Evolutionary conservation across 108 stramenopile species (phyloP).

Genomic region (Nitzschia sp.): DNA sequence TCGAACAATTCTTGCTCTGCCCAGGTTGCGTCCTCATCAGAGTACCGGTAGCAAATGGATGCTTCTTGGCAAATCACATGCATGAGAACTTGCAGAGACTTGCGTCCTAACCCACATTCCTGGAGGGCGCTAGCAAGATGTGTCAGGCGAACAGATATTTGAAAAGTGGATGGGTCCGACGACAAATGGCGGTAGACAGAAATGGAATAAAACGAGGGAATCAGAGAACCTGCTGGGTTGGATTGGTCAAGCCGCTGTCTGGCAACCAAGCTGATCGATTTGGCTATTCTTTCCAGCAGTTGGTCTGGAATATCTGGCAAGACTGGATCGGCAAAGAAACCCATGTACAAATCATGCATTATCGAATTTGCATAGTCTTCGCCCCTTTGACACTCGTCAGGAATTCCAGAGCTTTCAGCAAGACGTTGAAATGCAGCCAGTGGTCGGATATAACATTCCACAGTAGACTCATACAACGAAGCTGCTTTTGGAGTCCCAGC

Average conservation of each 20-base stretch:
- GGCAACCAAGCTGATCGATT: conserved; percentile 21
- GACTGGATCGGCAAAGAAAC: background rate
- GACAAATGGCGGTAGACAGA: conserved; percentile 8
- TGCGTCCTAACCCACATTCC: background rate
- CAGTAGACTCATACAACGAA: conserved; percentile 8
- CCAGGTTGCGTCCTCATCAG: background rate
- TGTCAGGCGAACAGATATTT: conserved; percentile 15
- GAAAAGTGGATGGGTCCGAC: no score
- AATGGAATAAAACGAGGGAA: conserved; percentile 13
- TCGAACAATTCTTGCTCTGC: conserved; percentile 1
- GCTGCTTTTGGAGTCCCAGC: background rate
- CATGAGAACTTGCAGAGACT: background rate
- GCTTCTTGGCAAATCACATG: background rate
- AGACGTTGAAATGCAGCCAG: conserved; percentile 20
- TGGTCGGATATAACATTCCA: conserved; percentile 37
- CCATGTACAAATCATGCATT: conserved; percentile 12
- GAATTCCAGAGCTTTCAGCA: background rate
- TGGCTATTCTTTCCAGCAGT: conserved; percentile 29
- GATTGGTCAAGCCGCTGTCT: conserved; percentile 19
- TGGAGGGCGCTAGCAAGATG: conserved; percentile 19
- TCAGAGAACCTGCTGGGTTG: conserved; percentile 1
- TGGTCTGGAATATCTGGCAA: conserved; percentile 1
- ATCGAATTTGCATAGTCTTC: background rate
- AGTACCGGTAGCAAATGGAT: background rate
- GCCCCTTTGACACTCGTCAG: background rate